phyloP scores from a whole-genome alignment of 768 basidiomycete genomes.

The Mrakia frigida region DNA sequence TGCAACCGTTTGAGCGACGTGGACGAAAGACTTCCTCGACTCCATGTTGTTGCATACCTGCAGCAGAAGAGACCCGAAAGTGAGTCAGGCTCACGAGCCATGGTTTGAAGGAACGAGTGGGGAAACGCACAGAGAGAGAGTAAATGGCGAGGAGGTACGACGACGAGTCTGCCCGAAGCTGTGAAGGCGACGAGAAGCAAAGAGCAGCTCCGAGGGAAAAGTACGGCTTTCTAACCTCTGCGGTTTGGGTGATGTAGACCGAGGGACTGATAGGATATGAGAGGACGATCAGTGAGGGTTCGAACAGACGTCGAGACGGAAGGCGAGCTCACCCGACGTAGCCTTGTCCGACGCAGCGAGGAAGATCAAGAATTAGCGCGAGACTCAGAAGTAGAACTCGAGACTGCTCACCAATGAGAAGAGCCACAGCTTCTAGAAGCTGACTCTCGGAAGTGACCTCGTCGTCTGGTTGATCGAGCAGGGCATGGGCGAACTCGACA shows the following conservation, averaged over 20 bases:
- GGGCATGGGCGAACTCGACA: background rate
- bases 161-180: background rate
- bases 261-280: background rate
- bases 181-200: background rate
- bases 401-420: background rate
- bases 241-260: background rate
- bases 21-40: background rate
- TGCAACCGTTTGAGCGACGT: background rate
- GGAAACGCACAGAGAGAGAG: background rate
- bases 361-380: background rate
- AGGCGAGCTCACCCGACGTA: too few species aligned
- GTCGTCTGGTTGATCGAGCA: background rate
- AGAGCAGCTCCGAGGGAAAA: constrained; percentile 1
- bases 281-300: too few species aligned
- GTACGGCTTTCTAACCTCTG: background rate
- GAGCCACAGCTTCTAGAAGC: background rate
- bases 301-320: too few species aligned
- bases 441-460: background rate
- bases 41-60: constrained; percentile 4
- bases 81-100: too few species aligned
- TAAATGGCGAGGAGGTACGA: background rate
- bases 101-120: too few species aligned
- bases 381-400: background rate
- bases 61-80: background rate
- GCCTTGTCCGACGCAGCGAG: background rate